Evolutionary conservation across 2,329 filamentous ascomycete genomes (phyloP), one percentile per base, ranked within the genome.

Genomic region (Lasiodiplodia citricola): DNA sequence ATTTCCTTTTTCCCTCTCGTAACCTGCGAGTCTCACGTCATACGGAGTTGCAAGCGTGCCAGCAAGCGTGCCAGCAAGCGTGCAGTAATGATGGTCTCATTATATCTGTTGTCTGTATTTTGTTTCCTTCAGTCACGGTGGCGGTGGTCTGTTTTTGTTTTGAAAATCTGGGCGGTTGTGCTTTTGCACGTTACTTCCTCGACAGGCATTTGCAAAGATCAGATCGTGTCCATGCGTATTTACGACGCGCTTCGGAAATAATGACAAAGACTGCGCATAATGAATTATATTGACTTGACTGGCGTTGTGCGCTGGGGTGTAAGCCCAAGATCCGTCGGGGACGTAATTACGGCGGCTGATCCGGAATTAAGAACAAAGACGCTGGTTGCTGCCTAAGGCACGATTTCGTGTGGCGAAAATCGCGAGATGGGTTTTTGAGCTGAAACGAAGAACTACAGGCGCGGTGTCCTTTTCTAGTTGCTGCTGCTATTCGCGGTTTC

Each of bases 331-430:
- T 50, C 25, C 21, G 3, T 16, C 3, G n/a, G 23, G 23, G 14
- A 31, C 60, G 60, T 51, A 64, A 37, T 52, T 64, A 64, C 44
- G 60, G 21, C 44, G n/a, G 18, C 37, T 35, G 13, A 21, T 10
- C 10, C 60, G 60, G 60, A 50, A 23, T 38, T 64, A 64, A 51
- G 51, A 28, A 63, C 44, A 51, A 63, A 52, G 44, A 37, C 58
- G 31, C 25, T 31, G 25, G 47, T 25, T 38, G 44, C 14, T 35
- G 28, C 25, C 31, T 37, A 47, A 25, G 31, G 47, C 44, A 38
- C 25, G 18, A 3, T 11, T 37, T 8, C 41, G 35, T 25, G 6
- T 31, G 54, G 54, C 28, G 54, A 56, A 14, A 35, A 37, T 35
- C 25, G 55, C 10, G 55, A 37, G 21, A 35, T 8, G 31, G 8